These are phyloP conservation scores for Solanum chiquidenum DNA, from an alignment of 257 asterid genomes.

Conservation along the genomic window DNA sequence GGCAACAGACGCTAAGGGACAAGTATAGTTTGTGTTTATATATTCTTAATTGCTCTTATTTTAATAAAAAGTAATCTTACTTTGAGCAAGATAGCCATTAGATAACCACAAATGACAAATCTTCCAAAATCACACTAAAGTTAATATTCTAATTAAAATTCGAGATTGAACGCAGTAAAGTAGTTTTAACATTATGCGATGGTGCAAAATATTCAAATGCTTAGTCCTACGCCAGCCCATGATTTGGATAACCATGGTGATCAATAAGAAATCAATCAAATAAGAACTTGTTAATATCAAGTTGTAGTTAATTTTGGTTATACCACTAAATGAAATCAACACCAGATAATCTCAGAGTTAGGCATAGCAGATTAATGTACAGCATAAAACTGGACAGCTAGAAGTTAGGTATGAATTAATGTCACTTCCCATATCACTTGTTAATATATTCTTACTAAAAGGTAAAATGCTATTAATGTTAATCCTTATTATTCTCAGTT, in stretches of 20 bases:
- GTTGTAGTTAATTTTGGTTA: background rate
- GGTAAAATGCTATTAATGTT: background rate
- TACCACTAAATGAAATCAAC: background rate
- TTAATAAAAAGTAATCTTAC: background rate
- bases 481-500: background rate
- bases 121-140: background rate
- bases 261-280: background rate
- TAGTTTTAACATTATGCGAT: background rate
- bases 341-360: background rate
- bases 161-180: background rate
- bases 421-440: background rate
- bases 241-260: background rate
- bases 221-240: background rate
- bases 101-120: background rate
- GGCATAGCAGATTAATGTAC: background rate
- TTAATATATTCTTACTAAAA: background rate
- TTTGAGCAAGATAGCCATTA: background rate
- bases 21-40: background rate
- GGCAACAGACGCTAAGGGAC: background rate
- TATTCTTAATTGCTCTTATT: background rate
- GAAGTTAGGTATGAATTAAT: background rate
- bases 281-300: background rate
- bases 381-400: background rate
- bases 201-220: background rate
- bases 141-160: background rate